Base-by-base conservation (phyloP, 1,284 basidiomycete species). In the Melanopsichium pennsylvanicum region DNA sequence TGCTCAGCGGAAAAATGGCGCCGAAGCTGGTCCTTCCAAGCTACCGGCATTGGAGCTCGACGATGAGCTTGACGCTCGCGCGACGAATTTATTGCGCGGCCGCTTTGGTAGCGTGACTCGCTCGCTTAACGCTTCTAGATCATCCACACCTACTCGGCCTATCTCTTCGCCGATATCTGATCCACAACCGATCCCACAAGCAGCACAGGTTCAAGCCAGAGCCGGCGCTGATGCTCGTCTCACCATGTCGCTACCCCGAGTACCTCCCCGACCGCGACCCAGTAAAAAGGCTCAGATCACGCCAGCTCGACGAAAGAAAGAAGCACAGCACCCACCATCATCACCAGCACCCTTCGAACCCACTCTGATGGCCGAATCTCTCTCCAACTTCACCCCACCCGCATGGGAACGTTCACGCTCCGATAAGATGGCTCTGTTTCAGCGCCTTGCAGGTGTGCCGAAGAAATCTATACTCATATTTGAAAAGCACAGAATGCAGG, bases 41-140 rank as follows among this genome's bases (percentile, higher is more conserved):
- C n/a, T 12, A 23, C 16, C 15, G 2, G 19, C 36, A 7, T 39
- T 22, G 22, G 22, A 57, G n/a, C 45, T 57, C 12, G 66, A 63
- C 32, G 31, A 62, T 18, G 52, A 69, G 4, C 43, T 63, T 2
- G 56, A 63, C 25, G 50, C 56, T 19, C 36, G 66, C 2, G 66
- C 66, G 10, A 49, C 50, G 8, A 43, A 23, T 35, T 41, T 69
- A 22, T 49, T 69, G 9, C 35, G 49, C 26, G 42, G 66, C 5
- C 31, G 66, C 11, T 69, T 69, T 29, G 66, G 66, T 15, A 63
- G 50, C 25, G 47, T 59, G 2, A 40, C 66, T n/a, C 41, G 66
- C 32, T 63, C 59, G 2, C 31, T 63, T n/a, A 45, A 41, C 18
- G 9, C 54, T 2, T 44, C 32, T 34, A 23, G 34, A 34, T 54